Conservation (phyloP, 1,284 basidiomycete genomes). For the Afroboletus lepidellus region DNA sequence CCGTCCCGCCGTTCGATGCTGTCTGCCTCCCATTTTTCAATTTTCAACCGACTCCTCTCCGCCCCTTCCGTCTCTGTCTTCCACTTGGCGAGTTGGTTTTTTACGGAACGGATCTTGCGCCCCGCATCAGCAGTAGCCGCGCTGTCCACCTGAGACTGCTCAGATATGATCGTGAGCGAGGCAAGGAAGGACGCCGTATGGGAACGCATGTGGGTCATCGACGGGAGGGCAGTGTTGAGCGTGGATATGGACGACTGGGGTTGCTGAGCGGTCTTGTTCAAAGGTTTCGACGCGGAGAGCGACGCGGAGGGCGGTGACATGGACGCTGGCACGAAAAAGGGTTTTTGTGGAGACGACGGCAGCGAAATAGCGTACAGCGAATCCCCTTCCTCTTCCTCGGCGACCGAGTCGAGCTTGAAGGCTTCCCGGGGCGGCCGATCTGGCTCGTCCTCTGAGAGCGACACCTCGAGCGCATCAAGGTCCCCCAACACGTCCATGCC, state of each 20-base stretch:
- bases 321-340: constrained; percentile 18
- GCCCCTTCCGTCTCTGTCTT: constrained; percentile 77
- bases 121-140: constrained; percentile 80
- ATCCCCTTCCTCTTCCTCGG: constrained; percentile 53
- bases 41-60: constrained; percentile 67
- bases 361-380: constrained; percentile 23
- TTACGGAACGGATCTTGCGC: constrained; percentile 74
- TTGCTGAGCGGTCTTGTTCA: constrained; percentile 19
- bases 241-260: constrained; percentile 32
- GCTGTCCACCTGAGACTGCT: constrained; percentile 81
- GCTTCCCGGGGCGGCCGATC: constrained; percentile 11
- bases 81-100: constrained; percentile 78
- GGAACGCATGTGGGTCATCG: constrained; percentile 66
- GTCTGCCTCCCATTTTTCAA: constrained; percentile 76
- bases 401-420: constrained; percentile 40
- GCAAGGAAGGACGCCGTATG: constrained; percentile 69
- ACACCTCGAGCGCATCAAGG: constrained; percentile 61
- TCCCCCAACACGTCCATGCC: constrained; percentile 70
- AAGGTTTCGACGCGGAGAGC: constrained; percentile 25
- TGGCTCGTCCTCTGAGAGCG: constrained; percentile 39
- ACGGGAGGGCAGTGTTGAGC: constrained; percentile 25
- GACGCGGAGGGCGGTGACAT: constrained; percentile 18
- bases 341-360: constrained; percentile 31
- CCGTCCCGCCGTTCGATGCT: constrained; percentile 48
- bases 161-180: constrained; percentile 76